A percentile compares a stretch with the other conserved stretches of the same genome.
These are phyloP conservation scores for Moricandia arvensis DNA, from an alignment of 345 rosid species.

Conservation along the genomic window DNA sequence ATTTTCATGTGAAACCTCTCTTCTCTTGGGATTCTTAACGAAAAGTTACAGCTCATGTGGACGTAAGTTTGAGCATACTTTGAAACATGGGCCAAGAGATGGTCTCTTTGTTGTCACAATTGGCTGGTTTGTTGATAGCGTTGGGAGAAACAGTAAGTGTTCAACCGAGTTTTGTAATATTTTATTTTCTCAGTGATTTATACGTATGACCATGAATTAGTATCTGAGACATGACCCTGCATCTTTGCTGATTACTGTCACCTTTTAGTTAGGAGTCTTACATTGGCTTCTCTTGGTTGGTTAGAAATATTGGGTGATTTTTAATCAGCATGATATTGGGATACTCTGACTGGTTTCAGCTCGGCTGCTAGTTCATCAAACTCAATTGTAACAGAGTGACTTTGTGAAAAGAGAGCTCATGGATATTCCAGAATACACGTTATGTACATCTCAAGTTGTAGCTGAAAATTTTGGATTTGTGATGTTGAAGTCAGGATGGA, in stretches of 20 bases:
- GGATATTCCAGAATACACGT: too few relatives aligned
- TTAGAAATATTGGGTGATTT: too few relatives aligned
- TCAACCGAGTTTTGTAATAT: not conserved
- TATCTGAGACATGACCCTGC: not conserved
- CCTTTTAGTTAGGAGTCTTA: too few relatives aligned
- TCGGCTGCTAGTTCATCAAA: not conserved
- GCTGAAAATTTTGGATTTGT: slow-evolving; percentile 10
- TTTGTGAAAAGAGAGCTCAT: slow-evolving; percentile 1
- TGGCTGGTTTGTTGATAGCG: slow-evolving; percentile 97
- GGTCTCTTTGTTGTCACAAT: slow-evolving; percentile 81
- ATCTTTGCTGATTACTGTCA: too few relatives aligned
- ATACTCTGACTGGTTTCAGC: not conserved
- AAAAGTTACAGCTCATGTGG: slow-evolving; percentile 69
- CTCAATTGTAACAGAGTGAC: not conserved
- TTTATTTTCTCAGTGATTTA: too few relatives aligned
- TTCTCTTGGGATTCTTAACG: slow-evolving; percentile 57
- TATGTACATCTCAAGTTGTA: not conserved
- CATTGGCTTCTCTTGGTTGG: not conserved
- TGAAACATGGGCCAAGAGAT: slow-evolving; percentile 77
- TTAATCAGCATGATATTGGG: not conserved
- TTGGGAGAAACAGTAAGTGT: slow-evolving; percentile 65
- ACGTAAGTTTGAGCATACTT: slow-evolving; percentile 84
- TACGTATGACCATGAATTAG: not conserved
- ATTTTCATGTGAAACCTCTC: not conserved
- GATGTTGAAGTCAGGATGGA: slow-evolving; percentile 70